Evolutionary conservation across 306 rosid genomes (phyloP), one percentile per base, ranked within the genome.

Genomic region (Macrotyloma uniflorum): DNA sequence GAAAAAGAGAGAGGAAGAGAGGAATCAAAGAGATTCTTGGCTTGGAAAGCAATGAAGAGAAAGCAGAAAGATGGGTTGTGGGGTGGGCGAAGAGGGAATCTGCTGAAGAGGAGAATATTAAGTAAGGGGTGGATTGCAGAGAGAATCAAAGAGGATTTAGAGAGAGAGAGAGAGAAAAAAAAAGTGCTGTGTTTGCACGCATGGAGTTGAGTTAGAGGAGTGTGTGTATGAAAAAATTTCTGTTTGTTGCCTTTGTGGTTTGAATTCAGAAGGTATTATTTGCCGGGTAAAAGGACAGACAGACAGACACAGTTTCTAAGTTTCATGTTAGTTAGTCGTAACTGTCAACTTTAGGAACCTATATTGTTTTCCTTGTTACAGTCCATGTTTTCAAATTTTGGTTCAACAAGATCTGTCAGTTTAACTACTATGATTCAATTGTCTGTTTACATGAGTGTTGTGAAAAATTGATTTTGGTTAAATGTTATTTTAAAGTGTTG

Each of bases 21-120:
- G 83, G 96, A 94, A 94, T 91, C 94, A 74, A 75, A 83, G 83
- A 88, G 89, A 96, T 93, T 93, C 99, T 91, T 93, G 88, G 93
- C 98, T 96, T 96, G 87, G 88, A 87, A 90, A 88, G 89, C 92
- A 85, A 87, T 84, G 93, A 82, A 88, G 86, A 83, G 88, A 75
- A 89, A 87, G 84, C 70, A 78, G 83, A 66, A 84, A 84, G 85
- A 79, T 77, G 64, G 69, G 82, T 80, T 74, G 45, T 76, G 77
- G 68, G 79, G 51, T 32, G 26, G 65, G 54, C 46, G 67, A 69
- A 59, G 42, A 26, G 79, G 79, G 98, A 92, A 95, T 95, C 98
- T 90, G 89, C 82, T 85, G 91, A 90, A 75, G 78, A 83, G 81
- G 91, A 85, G 90, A 86, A 89, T 84, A 91, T 70, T 45, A 87